Percentiles rank a stretch among this genome's conserved stretches.
phyloP scores from a whole-genome alignment of 306 rosid genomes.

The Leucaena leucocephala region DNA sequence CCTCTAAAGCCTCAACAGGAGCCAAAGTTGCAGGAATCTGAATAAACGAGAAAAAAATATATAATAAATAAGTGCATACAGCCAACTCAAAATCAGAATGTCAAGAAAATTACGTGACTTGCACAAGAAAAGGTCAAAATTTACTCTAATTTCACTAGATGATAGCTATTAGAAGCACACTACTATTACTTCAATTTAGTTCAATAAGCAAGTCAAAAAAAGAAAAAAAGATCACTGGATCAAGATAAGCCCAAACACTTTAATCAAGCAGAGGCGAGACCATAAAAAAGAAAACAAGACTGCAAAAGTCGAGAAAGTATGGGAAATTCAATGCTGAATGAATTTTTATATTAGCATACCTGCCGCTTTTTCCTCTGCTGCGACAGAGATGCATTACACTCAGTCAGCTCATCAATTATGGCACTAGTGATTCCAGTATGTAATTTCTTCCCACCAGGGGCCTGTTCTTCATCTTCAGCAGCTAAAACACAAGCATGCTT shows the following conservation, averaged over 20 bases:
- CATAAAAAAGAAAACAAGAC: neutral
- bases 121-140: neutral
- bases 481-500: constrained; percentile 16
- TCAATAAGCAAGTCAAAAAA: neutral
- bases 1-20: constrained; percentile 75
- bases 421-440: constrained; percentile 57
- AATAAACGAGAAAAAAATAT: constrained; percentile 21
- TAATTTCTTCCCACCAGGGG: constrained; percentile 48
- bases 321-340: neutral
- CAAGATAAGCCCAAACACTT: constrained; percentile 4
- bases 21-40: constrained; percentile 91
- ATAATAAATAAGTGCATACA: constrained; percentile 21
- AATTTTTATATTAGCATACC: constrained; percentile 37
- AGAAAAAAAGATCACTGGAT: neutral
- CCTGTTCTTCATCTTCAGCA: constrained; percentile 57
- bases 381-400: constrained; percentile 70
- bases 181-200: neutral
- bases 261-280: neutral
- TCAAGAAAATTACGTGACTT: constrained; percentile 10
- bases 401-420: constrained; percentile 61
- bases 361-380: constrained; percentile 66
- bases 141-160: neutral
- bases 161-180: neutral
- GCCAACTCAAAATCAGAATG: constrained; percentile 17
- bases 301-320: neutral